Evolutionary conservation across 768 basidiomycete species (phyloP).

Genomic region (Suillus hirtellus): DNA sequence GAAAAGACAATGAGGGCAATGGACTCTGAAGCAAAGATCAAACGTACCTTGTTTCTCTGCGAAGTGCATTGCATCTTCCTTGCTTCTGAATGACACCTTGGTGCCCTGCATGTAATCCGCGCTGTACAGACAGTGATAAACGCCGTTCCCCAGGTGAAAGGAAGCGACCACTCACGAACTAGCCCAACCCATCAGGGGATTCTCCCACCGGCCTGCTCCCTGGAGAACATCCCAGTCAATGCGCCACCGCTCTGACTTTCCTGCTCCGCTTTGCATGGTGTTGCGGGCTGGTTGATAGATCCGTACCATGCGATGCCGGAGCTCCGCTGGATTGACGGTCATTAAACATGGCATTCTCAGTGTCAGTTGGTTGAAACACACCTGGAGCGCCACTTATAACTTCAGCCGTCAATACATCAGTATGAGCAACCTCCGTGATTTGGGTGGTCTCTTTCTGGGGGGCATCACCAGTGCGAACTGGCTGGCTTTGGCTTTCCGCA

Average conservation of each 20-base stretch:
- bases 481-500: slow-evolving; percentile 19
- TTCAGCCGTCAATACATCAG: slow-evolving; percentile 75
- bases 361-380: slow-evolving; percentile 36
- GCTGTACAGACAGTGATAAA: slow-evolving; percentile 37
- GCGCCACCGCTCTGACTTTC: slow-evolving; percentile 86
- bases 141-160: slow-evolving; percentile 7
- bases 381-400: slow-evolving; percentile 84
- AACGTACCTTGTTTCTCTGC: slow-evolving; percentile 91
- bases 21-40: slow-evolving; percentile 6
- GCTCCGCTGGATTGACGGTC: slow-evolving; percentile 54
- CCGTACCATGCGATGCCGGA: slow-evolving; percentile 84
- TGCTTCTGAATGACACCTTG: slow-evolving; percentile 76
- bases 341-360: not conserved
- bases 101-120: slow-evolving; percentile 97
- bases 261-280: slow-evolving; percentile 92
- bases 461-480: slow-evolving; percentile 24
- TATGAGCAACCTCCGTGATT: slow-evolving; percentile 46
- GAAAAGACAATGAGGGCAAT: slow-evolving; percentile 8
- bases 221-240: slow-evolving; percentile 93
- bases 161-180: slow-evolving; percentile 69
- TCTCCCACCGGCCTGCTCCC: slow-evolving; percentile 94
- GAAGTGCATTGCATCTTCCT: slow-evolving; percentile 92
- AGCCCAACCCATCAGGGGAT: slow-evolving; percentile 96
- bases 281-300: slow-evolving; percentile 93
- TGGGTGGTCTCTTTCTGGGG: slow-evolving; percentile 31